These are phyloP conservation scores for Iodosphaeria phyllophila DNA, from an alignment of 2,329 filamentous ascomycete genomes.

Conservation along the genomic window DNA sequence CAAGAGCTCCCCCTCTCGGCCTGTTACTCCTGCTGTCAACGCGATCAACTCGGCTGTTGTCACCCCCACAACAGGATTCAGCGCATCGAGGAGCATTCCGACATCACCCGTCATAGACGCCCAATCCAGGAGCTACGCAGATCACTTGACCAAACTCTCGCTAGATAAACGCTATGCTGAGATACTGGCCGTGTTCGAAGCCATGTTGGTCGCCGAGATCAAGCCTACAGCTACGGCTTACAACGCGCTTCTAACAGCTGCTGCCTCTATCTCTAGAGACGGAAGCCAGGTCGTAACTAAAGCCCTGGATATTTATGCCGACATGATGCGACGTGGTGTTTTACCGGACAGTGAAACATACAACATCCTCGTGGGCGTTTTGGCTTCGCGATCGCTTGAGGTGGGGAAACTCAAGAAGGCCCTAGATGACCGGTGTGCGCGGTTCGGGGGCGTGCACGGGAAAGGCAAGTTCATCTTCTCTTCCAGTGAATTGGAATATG, in stretches of 20 bases:
- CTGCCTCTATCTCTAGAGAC: constrained; percentile 62
- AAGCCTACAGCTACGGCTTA: constrained; percentile 74
- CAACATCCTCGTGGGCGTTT: constrained; percentile 65
- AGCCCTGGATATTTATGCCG: constrained; percentile 84
- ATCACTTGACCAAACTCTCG: constrained; percentile 59
- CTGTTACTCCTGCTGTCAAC: constrained; percentile 21
- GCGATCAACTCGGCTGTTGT: constrained; percentile 13
- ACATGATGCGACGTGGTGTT: constrained; percentile 81
- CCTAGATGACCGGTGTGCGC: constrained; percentile 64
- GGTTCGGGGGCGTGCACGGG: constrained; percentile 56
- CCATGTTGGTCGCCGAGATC: constrained; percentile 67
- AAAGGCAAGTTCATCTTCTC: constrained; percentile 55
- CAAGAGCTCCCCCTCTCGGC: constrained; percentile 19
- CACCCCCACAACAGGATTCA: no score
- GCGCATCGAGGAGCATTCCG: no score
- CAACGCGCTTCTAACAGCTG: constrained; percentile 73
- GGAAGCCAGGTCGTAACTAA: constrained; percentile 76
- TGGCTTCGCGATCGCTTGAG: constrained; percentile 66
- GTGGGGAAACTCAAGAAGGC: constrained; percentile 52
- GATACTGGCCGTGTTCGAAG: constrained; percentile 80
- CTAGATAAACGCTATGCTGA: constrained; percentile 60
- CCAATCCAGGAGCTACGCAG: constrained; percentile 54
- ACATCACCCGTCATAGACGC: constrained; percentile 42
- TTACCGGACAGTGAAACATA: constrained; percentile 72
- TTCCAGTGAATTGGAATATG: constrained; percentile 73